Percentiles rank a stretch among this genome's conserved stretches.
Evolutionary conservation across 202 grass and related monocot genomes (phyloP).

Genomic region (Cymbopogon flexuosus): DNA sequence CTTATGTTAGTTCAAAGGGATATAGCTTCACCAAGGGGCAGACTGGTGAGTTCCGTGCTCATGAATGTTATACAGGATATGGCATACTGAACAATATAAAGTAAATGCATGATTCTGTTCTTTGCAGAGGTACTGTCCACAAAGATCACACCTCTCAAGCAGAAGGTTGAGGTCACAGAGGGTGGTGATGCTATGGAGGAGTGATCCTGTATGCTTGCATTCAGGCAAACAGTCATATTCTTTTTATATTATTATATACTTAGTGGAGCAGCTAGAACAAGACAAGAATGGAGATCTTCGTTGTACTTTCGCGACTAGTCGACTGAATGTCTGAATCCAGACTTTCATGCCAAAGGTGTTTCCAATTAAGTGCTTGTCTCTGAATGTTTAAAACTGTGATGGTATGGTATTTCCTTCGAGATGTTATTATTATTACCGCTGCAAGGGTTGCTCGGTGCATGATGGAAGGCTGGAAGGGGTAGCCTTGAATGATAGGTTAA

Average conservation of each 20-base stretch:
- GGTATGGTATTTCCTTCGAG: not conserved
- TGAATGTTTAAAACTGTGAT: not conserved
- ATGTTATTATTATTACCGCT: not conserved
- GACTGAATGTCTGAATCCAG: constrained; percentile 13
- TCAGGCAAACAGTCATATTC: not conserved
- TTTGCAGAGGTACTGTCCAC: constrained; percentile 77
- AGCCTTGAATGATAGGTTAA: not conserved
- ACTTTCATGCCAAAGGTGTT: not conserved
- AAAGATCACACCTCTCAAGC: constrained; percentile 62
- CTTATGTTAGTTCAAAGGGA: constrained; percentile 77
- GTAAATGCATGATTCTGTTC: not conserved
- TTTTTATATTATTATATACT: not conserved
- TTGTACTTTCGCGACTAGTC: constrained; percentile 48
- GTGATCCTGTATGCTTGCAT: constrained; percentile 42
- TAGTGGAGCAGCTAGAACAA: not conserved
- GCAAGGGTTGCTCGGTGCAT: not conserved
- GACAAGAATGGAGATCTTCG: constrained; percentile 2
- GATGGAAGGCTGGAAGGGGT: too few relatives aligned
- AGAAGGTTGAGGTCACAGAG: constrained; percentile 43
- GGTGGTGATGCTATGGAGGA: constrained; percentile 84
- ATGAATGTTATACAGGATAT: constrained; percentile 3
- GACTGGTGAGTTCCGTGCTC: constrained; percentile 49
- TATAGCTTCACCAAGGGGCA: constrained; percentile 83
- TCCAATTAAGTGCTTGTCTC: not conserved
- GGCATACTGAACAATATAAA: not conserved